Conservation (phyloP, 768 basidiomycete species). For the Paxillus ammoniavirescens region DNA sequence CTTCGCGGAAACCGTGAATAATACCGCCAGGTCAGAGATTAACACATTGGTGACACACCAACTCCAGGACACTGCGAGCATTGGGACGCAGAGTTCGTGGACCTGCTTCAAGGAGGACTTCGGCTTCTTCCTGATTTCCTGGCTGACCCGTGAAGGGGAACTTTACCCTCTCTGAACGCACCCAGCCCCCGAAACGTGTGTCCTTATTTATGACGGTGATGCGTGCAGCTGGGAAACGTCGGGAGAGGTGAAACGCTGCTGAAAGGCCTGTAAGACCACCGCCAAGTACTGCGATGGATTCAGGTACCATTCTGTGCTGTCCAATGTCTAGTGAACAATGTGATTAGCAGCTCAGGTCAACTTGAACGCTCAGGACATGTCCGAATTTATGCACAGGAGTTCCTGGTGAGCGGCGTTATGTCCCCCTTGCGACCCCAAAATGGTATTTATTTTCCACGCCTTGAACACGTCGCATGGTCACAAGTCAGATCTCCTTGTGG, state of each 20-base stretch:
- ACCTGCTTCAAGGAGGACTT: slow-evolving; percentile 77
- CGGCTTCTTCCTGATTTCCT: slow-evolving; percentile 27
- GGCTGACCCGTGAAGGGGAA: slow-evolving; percentile 31
- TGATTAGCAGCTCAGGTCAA: too few relatives aligned
- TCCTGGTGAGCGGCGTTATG: neutral
- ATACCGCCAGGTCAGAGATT: neutral
- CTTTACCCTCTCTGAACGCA: slow-evolving; percentile 55
- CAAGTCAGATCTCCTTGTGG: neutral
- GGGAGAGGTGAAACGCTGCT: slow-evolving; percentile 73
- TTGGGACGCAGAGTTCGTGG: slow-evolving; percentile 85
- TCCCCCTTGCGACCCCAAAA: neutral
- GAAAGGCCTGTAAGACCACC: slow-evolving; percentile 83
- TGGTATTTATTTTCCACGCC: slow-evolving; percentile 19
- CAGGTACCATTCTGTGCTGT: slow-evolving; percentile 17
- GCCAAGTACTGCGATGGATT: slow-evolving; percentile 66
- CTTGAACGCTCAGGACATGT: too few relatives aligned
- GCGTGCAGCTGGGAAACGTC: slow-evolving; percentile 54
- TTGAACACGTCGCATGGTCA: slow-evolving; percentile 21
- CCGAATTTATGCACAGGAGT: too few relatives aligned
- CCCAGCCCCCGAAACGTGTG: slow-evolving; percentile 81
- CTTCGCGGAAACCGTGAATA: slow-evolving; percentile 15
- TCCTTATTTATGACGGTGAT: slow-evolving; percentile 73
- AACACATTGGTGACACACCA: slow-evolving; percentile 48
- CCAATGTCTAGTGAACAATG: neutral
- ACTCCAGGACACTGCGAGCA: slow-evolving; percentile 67